phyloP scores from a whole-genome alignment of 176 grass and related monocot genomes.

The Lolium perenne region DNA sequence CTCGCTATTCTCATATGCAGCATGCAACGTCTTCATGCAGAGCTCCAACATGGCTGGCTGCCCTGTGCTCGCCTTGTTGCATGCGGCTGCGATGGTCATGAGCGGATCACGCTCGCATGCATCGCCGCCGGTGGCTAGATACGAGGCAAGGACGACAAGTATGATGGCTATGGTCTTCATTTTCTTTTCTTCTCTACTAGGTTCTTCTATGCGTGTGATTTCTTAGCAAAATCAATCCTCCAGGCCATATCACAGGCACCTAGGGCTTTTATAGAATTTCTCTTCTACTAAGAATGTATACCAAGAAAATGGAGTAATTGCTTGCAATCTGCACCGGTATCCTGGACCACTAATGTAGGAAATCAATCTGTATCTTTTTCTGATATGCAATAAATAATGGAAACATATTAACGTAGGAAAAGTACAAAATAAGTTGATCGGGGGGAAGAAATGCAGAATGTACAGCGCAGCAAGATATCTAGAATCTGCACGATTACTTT shows the following conservation, averaged over 20 bases:
- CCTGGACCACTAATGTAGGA: not conserved
- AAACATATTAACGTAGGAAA: not conserved
- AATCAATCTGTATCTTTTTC: not conserved
- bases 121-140: not conserved
- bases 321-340: not conserved
- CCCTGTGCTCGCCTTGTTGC: not conserved
- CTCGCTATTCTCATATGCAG: not conserved
- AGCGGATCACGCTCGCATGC: not conserved
- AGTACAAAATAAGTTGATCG: not conserved
- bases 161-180: not conserved
- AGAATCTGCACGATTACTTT: not conserved
- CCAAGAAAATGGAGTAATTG: not conserved
- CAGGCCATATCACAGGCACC: not conserved
- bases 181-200: not conserved
- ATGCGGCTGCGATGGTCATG: not conserved
- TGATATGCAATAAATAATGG: not conserved
- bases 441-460: not conserved
- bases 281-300: not conserved
- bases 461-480: not conserved
- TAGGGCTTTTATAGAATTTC: not conserved
- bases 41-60: not conserved
- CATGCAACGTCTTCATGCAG: conserved; percentile 7
- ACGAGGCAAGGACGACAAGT: not conserved
- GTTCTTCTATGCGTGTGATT: not conserved
- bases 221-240: not conserved